Evolutionary conservation across 83 land plant genomes (phyloP).

Genomic region (Isoetes engelmannii): DNA sequence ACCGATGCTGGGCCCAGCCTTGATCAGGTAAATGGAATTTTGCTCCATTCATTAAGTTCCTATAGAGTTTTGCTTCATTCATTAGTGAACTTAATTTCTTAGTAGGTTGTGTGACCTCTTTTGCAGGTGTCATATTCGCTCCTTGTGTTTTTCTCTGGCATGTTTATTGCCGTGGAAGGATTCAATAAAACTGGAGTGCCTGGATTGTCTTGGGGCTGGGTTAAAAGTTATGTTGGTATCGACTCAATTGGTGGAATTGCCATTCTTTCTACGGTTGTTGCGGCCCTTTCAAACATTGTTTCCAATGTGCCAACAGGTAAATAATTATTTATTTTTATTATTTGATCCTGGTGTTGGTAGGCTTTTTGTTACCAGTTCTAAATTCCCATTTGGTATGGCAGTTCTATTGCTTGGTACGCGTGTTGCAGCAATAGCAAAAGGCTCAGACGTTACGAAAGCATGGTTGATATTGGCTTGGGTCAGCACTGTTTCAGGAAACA

Average conservation of each 20-base stretch:
- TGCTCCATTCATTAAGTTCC: too few species aligned
- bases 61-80: too few species aligned
- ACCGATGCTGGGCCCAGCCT: constrained; percentile 48
- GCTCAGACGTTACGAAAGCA: constrained; percentile 5
- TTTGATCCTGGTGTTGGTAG: too few species aligned
- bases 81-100: too few species aligned
- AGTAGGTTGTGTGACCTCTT: too few species aligned
- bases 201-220: neutral
- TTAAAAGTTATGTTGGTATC: neutral
- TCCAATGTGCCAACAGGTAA: neutral
- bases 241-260: neutral
- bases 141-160: constrained; percentile 6
- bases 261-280: constrained; percentile 1
- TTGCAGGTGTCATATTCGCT: too few species aligned
- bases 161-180: constrained; percentile 8
- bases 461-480: constrained; percentile 11
- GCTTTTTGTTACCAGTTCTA: too few species aligned
- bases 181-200: constrained; percentile 14
- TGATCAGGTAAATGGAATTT: constrained; percentile 3
- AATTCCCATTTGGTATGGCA: too few species aligned
- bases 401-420: constrained; percentile 7
- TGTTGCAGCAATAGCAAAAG: neutral
- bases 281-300: neutral
- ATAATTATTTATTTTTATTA: too few species aligned
- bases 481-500: constrained; percentile 5